These are phyloP conservation scores for Cutaneotrichosporon sp. DNA, from an alignment of 1,284 basidiomycete species.

Conservation along the genomic window DNA sequence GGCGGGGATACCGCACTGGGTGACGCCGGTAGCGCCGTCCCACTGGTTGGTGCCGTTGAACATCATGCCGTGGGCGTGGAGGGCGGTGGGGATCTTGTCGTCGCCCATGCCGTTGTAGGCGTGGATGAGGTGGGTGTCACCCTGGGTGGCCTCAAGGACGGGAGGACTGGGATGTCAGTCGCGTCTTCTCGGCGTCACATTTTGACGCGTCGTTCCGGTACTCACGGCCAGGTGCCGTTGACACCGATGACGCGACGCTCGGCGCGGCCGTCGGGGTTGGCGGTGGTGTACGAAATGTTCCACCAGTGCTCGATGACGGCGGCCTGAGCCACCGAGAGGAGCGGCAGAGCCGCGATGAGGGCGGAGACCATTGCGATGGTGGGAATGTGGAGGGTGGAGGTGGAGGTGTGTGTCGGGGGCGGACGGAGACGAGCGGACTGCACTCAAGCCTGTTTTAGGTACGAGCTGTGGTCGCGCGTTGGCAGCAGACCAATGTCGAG, in stretches of 20 bases:
- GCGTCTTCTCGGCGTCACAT: too few species aligned
- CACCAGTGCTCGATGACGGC: slow-evolving; percentile 52
- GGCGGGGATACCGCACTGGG: slow-evolving; percentile 86
- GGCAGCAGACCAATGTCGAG: background rate
- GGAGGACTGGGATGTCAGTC: slow-evolving; percentile 63
- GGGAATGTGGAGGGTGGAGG: background rate
- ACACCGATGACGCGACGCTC: slow-evolving; percentile 78
- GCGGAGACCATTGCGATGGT: slow-evolving; percentile 17
- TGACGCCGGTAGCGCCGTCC: slow-evolving; percentile 80
- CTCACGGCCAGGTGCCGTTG: slow-evolving; percentile 89
- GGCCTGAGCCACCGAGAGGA: slow-evolving; percentile 34
- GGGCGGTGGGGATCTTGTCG: slow-evolving; percentile 58
- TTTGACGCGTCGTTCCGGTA: slow-evolving; percentile 28
- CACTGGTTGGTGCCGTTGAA: slow-evolving; percentile 83
- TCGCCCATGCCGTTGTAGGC: slow-evolving; percentile 68
- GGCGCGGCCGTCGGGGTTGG: slow-evolving; percentile 55
- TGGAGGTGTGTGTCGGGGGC: background rate
- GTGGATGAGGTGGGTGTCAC: slow-evolving; percentile 68
- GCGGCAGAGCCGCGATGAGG: slow-evolving; percentile 26
- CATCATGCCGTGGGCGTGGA: slow-evolving; percentile 89
- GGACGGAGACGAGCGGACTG: background rate
- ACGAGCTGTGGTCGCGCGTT: background rate
- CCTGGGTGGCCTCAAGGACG: slow-evolving; percentile 68
- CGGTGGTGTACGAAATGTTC: slow-evolving; percentile 53
- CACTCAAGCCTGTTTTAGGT: background rate